phyloP scores from a whole-genome alignment of 441 rosid genomes.

The Sinapis alba region DNA sequence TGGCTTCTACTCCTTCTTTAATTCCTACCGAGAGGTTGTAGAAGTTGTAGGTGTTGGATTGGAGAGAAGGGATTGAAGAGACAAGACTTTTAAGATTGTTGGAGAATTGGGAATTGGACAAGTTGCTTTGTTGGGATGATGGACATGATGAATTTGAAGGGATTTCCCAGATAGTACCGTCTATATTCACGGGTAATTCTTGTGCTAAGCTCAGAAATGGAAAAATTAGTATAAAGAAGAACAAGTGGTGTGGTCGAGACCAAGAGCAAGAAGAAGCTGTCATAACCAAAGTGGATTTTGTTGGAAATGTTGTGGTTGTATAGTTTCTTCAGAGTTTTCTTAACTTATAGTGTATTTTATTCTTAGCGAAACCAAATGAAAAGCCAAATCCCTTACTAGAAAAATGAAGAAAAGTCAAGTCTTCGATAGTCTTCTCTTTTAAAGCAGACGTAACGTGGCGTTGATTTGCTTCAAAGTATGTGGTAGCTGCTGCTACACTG shows the following conservation, averaged over 20 bases:
- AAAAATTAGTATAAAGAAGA: background rate
- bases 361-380: background rate
- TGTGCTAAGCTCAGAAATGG: constrained; percentile 5
- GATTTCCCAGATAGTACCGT: background rate
- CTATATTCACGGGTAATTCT: background rate
- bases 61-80: constrained; percentile 4
- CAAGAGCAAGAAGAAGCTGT: background rate
- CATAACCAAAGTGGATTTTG: background rate
- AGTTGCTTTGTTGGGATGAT: too few relatives aligned
- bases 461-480: too few relatives aligned
- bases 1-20: constrained; percentile 21
- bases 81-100: constrained; percentile 2
- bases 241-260: background rate
- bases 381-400: background rate
- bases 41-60: constrained; percentile 6
- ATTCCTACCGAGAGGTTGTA: constrained; percentile 5
- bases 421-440: background rate
- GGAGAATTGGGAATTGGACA: background rate
- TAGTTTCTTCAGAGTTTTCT: background rate
- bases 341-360: background rate
- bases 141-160: background rate
- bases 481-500: too few relatives aligned
- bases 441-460: too few relatives aligned
- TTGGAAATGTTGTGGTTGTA: background rate
- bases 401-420: background rate